phyloP scores from a whole-genome alignment of 805 yeast genomes.

The Wickerhamomyces mucosus region DNA sequence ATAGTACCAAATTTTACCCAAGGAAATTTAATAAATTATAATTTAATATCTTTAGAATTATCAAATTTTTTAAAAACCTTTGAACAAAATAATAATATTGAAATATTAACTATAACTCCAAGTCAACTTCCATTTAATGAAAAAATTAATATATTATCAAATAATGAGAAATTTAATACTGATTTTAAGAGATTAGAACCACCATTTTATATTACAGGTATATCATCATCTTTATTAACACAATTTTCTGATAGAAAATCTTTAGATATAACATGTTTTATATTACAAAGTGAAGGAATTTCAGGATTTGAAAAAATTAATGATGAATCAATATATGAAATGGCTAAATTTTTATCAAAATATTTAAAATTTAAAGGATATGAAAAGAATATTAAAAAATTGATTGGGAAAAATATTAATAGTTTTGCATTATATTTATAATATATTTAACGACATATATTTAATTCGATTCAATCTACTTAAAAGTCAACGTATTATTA shows the following conservation, averaged over 20 bases:
- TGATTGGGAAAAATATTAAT: slow-evolving; percentile 14
- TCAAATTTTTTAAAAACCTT: too few species aligned
- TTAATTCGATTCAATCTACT: too few species aligned
- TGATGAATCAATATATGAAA: slow-evolving; percentile 22
- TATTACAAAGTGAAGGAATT: slow-evolving; percentile 52
- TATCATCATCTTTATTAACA: slow-evolving; percentile 36
- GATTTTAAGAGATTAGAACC: slow-evolving; percentile 31
- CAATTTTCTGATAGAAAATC: slow-evolving; percentile 8
- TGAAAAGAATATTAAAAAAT: slow-evolving; percentile 5
- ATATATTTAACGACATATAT: slow-evolving; percentile 5
- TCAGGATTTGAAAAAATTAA: slow-evolving; percentile 48
- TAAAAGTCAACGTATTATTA: too few species aligned
- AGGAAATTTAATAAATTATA: too few species aligned
- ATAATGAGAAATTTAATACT: slow-evolving; percentile 2
- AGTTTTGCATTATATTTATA: slow-evolving; percentile 17
- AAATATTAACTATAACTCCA: slow-evolving; percentile 22
- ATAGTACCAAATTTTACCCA: not conserved
- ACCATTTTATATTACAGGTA: slow-evolving; percentile 55
- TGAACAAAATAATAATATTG: too few species aligned
- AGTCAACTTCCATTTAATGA: slow-evolving; percentile 23
- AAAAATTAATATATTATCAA: slow-evolving; percentile 12
- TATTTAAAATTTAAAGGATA: too few species aligned
- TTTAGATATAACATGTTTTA: slow-evolving; percentile 12
- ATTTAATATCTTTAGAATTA: too few species aligned
- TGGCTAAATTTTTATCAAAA: slow-evolving; percentile 4